A percentile compares a stretch with the other conserved stretches of the same genome.
Evolutionary conservation across 2,329 filamentous ascomycete species (phyloP).

Genomic region (Geosmithia morbida): DNA sequence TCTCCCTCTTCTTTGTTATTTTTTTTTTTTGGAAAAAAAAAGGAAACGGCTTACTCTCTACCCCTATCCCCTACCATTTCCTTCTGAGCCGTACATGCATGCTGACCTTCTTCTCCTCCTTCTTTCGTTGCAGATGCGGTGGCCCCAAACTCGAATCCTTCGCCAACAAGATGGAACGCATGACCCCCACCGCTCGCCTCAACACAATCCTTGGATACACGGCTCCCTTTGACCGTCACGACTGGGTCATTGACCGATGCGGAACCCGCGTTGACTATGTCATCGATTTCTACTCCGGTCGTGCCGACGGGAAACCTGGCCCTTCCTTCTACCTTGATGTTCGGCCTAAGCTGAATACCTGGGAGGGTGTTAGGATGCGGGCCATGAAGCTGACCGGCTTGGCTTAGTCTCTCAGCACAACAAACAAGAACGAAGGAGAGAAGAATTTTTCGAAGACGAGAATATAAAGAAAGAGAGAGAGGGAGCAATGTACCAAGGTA

Average conservation of each 20-base stretch:
- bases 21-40: too few species aligned
- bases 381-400: slow-evolving; percentile 34
- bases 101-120: too few species aligned
- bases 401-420: slow-evolving; percentile 15
- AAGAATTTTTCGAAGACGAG: too few species aligned
- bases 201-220: slow-evolving; percentile 82
- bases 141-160: slow-evolving; percentile 79
- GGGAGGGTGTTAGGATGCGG: slow-evolving; percentile 56
- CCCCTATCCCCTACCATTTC: background rate
- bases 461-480: too few species aligned
- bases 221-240: slow-evolving; percentile 85
- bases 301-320: slow-evolving; percentile 20
- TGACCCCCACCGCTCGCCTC: slow-evolving; percentile 73
- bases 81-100: too few species aligned
- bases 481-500: background rate
- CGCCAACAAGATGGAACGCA: slow-evolving; percentile 49
- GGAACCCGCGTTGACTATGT: slow-evolving; percentile 81
- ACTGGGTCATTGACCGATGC: slow-evolving; percentile 93
- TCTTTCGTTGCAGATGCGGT: slow-evolving; percentile 40
- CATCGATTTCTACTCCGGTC: slow-evolving; percentile 91
- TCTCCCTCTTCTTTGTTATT: too few species aligned
- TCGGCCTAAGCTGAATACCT: slow-evolving; percentile 52
- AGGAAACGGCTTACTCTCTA: too few species aligned
- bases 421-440: background rate
- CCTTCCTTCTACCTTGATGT: slow-evolving; percentile 55